phyloP scores from a whole-genome alignment of 2,329 filamentous ascomycete species.

The Neonectria sp. region DNA sequence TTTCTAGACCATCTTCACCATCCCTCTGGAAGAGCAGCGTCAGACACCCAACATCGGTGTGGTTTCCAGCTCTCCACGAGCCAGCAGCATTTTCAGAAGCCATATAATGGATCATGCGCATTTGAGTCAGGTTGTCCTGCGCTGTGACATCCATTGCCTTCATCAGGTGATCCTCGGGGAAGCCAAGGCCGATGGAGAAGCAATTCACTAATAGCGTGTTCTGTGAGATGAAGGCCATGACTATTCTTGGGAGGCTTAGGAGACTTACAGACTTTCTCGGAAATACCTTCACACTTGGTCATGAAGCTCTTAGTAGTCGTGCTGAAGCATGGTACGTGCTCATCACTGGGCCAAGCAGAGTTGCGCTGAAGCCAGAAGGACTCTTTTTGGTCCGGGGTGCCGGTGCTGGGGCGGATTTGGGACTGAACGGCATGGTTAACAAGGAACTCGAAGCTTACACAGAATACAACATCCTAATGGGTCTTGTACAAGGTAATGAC shows the following conservation, averaged over 20 bases:
- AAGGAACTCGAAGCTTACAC: too few species aligned
- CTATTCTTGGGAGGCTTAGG: not conserved
- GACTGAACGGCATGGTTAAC: conserved; percentile 34
- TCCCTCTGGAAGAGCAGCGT: conserved; percentile 67
- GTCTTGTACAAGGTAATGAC: too few species aligned
- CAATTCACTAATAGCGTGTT: conserved; percentile 53
- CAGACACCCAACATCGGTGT: conserved; percentile 67
- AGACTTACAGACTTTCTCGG: conserved; percentile 53
- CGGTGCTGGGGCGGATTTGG: conserved; percentile 62
- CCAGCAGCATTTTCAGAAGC: conserved; percentile 41
- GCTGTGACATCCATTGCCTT: conserved; percentile 61
- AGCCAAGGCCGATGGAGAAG: conserved; percentile 65
- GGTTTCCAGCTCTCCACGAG: conserved; percentile 65
- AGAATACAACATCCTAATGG: too few species aligned
- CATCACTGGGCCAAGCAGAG: conserved; percentile 60
- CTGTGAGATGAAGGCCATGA: not conserved
- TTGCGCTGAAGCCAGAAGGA: conserved; percentile 69
- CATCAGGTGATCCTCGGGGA: conserved; percentile 65
- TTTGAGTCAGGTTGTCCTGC: conserved; percentile 63
- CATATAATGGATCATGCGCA: conserved; percentile 65
- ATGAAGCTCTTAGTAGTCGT: conserved; percentile 60
- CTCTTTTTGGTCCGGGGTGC: conserved; percentile 68
- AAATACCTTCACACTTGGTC: conserved; percentile 61
- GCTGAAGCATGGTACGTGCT: conserved; percentile 59
- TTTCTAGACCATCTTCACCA: conserved; percentile 66